Conservation (phyloP, 2,329 filamentous ascomycete genomes). For the Lasiodiplodia citricola region DNA sequence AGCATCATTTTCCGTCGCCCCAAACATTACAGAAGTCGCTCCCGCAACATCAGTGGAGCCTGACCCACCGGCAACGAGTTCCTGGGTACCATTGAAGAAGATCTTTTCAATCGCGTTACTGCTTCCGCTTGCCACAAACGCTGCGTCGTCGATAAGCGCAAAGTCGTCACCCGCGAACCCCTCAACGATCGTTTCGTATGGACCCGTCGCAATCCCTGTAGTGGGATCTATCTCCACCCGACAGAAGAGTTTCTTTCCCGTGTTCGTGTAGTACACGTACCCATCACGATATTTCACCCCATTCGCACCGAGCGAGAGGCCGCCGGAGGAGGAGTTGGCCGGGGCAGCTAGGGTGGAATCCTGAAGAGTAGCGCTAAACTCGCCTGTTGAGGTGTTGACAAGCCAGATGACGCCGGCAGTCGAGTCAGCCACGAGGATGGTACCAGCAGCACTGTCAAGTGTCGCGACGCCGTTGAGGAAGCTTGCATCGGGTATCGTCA, state of each 20-base stretch:
- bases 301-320: slow-evolving; percentile 33
- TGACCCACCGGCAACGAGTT: slow-evolving; percentile 21
- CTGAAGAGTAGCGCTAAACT: slow-evolving; percentile 28
- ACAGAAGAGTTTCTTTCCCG: slow-evolving; percentile 25
- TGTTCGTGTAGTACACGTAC: slow-evolving; percentile 35
- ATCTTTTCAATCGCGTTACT: slow-evolving; percentile 7
- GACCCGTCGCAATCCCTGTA: slow-evolving; percentile 15
- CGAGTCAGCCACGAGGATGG: slow-evolving; percentile 34
- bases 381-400: slow-evolving; percentile 29
- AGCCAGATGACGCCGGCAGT: slow-evolving; percentile 30
- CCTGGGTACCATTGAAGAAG: slow-evolving; percentile 28
- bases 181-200: neutral
- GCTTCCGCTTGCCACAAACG: neutral
- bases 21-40: slow-evolving; percentile 30
- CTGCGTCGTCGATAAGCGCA: neutral
- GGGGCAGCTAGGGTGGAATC: slow-evolving; percentile 29
- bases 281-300: slow-evolving; percentile 30
- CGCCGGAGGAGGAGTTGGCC: slow-evolving; percentile 3
- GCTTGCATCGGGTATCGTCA: slow-evolving; percentile 27
- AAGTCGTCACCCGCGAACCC: neutral
- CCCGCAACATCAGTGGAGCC: slow-evolving; percentile 29
- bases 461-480: slow-evolving; percentile 35
- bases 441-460: slow-evolving; percentile 27
- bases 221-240: slow-evolving; percentile 29
- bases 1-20: slow-evolving; percentile 30